Percentiles rank a stretch among this genome's conserved stretches.
Conservation (phyloP, 2,329 filamentous ascomycete genomes). For the Ophiognomonia clavigignenti-juglandacearum region DNA sequence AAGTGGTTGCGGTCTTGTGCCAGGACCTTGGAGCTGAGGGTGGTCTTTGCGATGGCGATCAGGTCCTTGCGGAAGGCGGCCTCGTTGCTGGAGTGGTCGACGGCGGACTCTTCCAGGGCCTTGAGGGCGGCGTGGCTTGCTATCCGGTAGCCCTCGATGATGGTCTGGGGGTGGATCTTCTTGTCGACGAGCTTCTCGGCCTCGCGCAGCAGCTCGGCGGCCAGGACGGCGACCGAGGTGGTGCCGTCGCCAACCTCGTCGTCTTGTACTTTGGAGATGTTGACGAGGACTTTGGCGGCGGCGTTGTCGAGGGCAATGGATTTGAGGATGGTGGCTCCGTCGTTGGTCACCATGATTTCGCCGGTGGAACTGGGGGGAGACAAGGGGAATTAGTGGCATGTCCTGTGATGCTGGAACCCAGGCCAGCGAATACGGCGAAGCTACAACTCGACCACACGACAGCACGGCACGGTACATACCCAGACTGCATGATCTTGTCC, state of each 20-base stretch:
- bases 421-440: background rate
- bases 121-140: constrained; percentile 82
- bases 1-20: constrained; percentile 93
- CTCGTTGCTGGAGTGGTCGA: constrained; percentile 81
- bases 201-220: constrained; percentile 90
- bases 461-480: too few relatives aligned
- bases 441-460: too few relatives aligned
- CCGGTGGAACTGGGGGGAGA: constrained; percentile 68
- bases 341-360: constrained; percentile 98
- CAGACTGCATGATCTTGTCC: constrained; percentile 97
- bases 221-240: constrained; percentile 93
- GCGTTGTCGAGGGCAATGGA: constrained; percentile 98
- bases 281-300: constrained; percentile 95
- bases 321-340: constrained; percentile 97
- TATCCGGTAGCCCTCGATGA: constrained; percentile 98
- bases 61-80: constrained; percentile 87
- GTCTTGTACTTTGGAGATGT: constrained; percentile 98
- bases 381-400: constrained; percentile 11
- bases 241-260: constrained; percentile 98
- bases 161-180: constrained; percentile 99
- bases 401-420: background rate
- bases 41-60: constrained; percentile 85
- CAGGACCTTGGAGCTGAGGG: constrained; percentile 94
- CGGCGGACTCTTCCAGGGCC: constrained; percentile 77
- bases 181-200: constrained; percentile 96